Percentiles rank a stretch among this genome's conserved stretches.
phyloP scores from a whole-genome alignment of 768 basidiomycete species.

The Tulasnella sp. region DNA sequence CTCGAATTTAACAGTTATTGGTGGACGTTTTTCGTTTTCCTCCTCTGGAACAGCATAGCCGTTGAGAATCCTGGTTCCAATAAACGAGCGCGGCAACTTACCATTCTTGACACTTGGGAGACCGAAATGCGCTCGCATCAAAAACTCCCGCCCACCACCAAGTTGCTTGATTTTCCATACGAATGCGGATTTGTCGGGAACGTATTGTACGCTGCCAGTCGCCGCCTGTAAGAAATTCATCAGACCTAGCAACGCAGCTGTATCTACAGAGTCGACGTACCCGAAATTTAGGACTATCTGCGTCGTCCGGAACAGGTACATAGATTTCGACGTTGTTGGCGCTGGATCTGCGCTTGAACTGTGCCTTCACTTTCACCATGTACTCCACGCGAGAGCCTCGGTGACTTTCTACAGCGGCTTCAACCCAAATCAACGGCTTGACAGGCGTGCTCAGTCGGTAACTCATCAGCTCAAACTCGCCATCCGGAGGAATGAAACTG shows the following conservation, averaged over 20 bases:
- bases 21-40: conserved; percentile 80
- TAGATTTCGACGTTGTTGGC: conserved; percentile 99
- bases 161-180: conserved; percentile 99
- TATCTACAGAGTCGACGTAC: conserved; percentile 35
- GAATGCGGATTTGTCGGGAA: conserved; percentile 95
- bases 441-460: conserved; percentile 79
- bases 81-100: conserved; percentile 29
- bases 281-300: conserved; percentile 93
- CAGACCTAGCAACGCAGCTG: not conserved
- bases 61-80: not conserved
- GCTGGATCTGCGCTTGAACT: conserved; percentile 92
- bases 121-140: conserved; percentile 98
- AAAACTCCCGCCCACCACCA: conserved; percentile 88
- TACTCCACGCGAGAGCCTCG: conserved; percentile 46
- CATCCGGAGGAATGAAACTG: conserved; percentile 97
- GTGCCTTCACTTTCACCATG: conserved; percentile 50
- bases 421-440: conserved; percentile 95
- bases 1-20: conserved; percentile 95
- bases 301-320: conserved; percentile 98
- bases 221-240: conserved; percentile 50
- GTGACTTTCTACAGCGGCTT: conserved; percentile 92
- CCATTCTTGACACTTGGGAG: conserved; percentile 87
- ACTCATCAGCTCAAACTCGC: conserved; percentile 97
- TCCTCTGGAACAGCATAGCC: conserved; percentile 33
- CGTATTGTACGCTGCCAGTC: conserved; percentile 92